phyloP scores from a whole-genome alignment of 805 yeast genomes.

The Candida xyloterini region DNA sequence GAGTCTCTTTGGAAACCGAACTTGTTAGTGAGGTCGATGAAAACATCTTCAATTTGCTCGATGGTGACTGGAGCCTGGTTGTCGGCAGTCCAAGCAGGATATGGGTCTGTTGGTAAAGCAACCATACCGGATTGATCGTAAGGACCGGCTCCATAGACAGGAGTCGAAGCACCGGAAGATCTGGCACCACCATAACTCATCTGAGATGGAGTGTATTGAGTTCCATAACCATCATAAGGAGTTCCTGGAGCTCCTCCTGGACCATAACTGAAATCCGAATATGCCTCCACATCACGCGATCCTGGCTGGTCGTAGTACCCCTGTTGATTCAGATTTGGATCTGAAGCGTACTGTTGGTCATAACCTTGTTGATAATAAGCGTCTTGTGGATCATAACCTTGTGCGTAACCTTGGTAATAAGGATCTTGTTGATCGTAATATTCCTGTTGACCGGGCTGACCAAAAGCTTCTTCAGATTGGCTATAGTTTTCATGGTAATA shows the following conservation, averaged over 20 bases:
- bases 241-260: constrained; percentile 62
- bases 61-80: constrained; percentile 82
- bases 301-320: constrained; percentile 55
- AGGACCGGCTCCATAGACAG: constrained; percentile 50
- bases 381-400: constrained; percentile 27
- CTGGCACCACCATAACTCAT: constrained; percentile 84
- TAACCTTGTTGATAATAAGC: constrained; percentile 44
- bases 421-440: constrained; percentile 30
- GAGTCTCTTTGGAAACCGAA: constrained; percentile 92
- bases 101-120: constrained; percentile 86
- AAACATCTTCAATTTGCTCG: constrained; percentile 83
- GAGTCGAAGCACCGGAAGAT: constrained; percentile 93
- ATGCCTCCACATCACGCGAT: constrained; percentile 51
- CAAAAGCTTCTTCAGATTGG: constrained; percentile 24
- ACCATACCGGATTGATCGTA: constrained; percentile 45
- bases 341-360: constrained; percentile 44
- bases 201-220: constrained; percentile 69
- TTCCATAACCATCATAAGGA: constrained; percentile 61
- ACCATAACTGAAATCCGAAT: constrained; percentile 59
- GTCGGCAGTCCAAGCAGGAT: constrained; percentile 99
- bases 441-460: constrained; percentile 28
- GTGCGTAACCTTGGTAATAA: constrained; percentile 37
- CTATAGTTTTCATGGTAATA: constrained; percentile 29
- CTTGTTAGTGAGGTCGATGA: constrained; percentile 76
- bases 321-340: constrained; percentile 36